Base-by-base conservation (phyloP, 208 protist species). In the Pavlovales sp. region DNA sequence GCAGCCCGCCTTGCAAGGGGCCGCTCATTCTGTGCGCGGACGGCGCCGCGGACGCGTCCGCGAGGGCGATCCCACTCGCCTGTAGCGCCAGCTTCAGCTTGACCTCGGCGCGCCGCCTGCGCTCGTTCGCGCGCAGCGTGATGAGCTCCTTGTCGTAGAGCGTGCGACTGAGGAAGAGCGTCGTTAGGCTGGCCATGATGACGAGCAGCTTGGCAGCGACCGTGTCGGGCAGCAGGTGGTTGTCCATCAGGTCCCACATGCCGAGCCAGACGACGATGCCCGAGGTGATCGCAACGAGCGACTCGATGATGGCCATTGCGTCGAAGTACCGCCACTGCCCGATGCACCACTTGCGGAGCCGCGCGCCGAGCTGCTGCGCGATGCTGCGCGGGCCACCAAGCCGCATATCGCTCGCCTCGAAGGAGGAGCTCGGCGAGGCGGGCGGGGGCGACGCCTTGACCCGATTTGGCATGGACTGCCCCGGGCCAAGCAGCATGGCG, bases 201-300 rank as follows among this genome's bases (percentile, higher is more conserved):
- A 71, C 18, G 57, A 30, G 5, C 57, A 71, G 7, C 57, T 71
- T 71, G 57, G 57, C 57, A 2, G 57, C 1, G 26, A 8, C 26
- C 18, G 57, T 71, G 57, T 71, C 57, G 57, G 57, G 57, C 1
- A 67, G 2, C 36, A 86, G 7, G 82, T 67, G 37, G 4, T 8
- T 4, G 82, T 67, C 42, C 47, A 76, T 28, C 18, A 76, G 79
- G 82, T 86, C 82, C 82, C 82, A 86, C 14, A 40, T 37, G 82
- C 82, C 82, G 8, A 86, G 14, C 82, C 82, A 86, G 37, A 86
- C 26, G 41, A 86, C 10, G 8, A 76, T 46, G 82, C 82, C 82
- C 34, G 82, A 71, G 11, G 67, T 28, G 47, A 86, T 86, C 18
- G 82, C 42, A 5, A 86, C 82, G 42, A 57, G n/a, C 28, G 47